Evolutionary conservation across 805 yeast species (phyloP).

Genomic region (Barnettozyma vustinii): DNA sequence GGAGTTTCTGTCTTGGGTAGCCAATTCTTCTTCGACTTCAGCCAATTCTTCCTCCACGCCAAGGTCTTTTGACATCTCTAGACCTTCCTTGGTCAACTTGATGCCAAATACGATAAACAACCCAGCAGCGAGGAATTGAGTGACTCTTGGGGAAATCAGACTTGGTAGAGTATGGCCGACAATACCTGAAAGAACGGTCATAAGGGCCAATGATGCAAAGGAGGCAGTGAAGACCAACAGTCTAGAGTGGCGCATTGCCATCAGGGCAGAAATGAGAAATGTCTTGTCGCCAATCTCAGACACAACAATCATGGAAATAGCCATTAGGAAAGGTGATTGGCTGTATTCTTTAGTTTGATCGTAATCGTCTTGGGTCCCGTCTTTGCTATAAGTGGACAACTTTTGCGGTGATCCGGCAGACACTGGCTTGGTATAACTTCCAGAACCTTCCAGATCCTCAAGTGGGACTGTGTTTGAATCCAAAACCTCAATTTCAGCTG

Average conservation of each 20-base stretch:
- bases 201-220: slow-evolving; percentile 73
- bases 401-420: neutral
- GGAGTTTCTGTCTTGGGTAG: slow-evolving; percentile 49
- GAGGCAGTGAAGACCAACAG: slow-evolving; percentile 84
- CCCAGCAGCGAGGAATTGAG: slow-evolving; percentile 76
- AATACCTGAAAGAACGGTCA: slow-evolving; percentile 88
- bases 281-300: slow-evolving; percentile 98
- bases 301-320: slow-evolving; percentile 87
- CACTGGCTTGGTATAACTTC: neutral
- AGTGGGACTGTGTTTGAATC: slow-evolving; percentile 23
- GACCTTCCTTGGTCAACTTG: slow-evolving; percentile 73
- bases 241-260: slow-evolving; percentile 94
- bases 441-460: slow-evolving; percentile 11
- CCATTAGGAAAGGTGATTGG: slow-evolving; percentile 56
- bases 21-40: slow-evolving; percentile 93
- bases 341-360: neutral
- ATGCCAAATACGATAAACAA: slow-evolving; percentile 81
- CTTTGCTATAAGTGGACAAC: neutral
- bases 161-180: slow-evolving; percentile 90
- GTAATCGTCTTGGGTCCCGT: neutral
- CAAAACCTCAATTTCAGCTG: slow-evolving; percentile 19
- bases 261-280: slow-evolving; percentile 89
- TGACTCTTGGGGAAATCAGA: slow-evolving; percentile 69
- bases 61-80: slow-evolving; percentile 68
- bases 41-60: slow-evolving; percentile 96